Conservation (phyloP, 306 rosid genomes). For the Cucumis melo region DNA sequence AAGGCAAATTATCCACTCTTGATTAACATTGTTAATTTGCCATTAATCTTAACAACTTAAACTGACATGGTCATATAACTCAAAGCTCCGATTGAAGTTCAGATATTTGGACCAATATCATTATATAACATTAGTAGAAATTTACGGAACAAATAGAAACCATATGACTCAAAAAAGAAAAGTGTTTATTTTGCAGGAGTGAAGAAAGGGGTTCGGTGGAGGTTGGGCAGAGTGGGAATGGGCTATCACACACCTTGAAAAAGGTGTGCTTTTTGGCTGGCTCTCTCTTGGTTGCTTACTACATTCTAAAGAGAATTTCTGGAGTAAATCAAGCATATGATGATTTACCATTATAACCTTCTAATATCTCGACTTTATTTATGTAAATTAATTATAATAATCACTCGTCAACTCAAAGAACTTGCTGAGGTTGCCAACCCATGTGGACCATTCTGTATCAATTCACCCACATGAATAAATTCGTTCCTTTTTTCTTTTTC, state of each 20-base stretch:
- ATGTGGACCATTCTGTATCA: neutral
- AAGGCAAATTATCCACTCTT: neutral
- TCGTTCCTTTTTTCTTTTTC: neutral
- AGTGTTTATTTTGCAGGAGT: neutral
- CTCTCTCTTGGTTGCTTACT: neutral
- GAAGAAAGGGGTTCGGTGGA: neutral
- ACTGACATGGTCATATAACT: neutral
- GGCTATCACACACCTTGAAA: neutral
- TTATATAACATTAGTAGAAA: neutral
- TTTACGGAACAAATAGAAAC: neutral
- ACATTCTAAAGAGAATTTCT: neutral
- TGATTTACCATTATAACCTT: conserved; percentile 6
- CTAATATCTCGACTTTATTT: neutral
- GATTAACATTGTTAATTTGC: neutral
- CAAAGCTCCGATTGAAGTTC: neutral
- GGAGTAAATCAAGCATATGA: neutral
- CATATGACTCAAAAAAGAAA: neutral
- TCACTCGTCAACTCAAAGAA: neutral
- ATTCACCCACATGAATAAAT: neutral
- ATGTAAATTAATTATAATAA: neutral
- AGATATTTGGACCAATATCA: neutral
- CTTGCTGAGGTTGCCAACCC: neutral
- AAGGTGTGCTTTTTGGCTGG: neutral
- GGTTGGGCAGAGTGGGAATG: neutral
- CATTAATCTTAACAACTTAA: neutral